Conservation (phyloP, 305 asterid species). For the Solanum hybrid region DNA sequence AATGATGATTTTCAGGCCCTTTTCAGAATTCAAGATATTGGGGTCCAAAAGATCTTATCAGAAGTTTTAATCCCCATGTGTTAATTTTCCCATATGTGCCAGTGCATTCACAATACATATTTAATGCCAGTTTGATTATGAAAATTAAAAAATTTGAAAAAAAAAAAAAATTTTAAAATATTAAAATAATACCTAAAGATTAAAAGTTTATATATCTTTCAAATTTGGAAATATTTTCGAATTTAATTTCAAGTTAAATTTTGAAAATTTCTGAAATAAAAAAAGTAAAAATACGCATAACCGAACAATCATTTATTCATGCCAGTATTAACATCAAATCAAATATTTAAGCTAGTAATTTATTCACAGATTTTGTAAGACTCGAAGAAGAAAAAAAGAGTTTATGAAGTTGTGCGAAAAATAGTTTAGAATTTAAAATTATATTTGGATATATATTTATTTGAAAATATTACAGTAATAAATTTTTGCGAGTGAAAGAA, state of each 20-base stretch:
- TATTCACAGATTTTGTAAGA: background rate
- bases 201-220: too few species aligned
- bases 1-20: background rate
- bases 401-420: background rate
- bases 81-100: background rate
- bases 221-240: background rate
- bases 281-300: background rate
- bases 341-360: background rate
- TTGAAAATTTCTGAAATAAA: background rate
- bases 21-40: background rate
- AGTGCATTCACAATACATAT: background rate
- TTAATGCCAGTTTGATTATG: background rate
- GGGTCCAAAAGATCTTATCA: background rate
- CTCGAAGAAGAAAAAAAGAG: background rate
- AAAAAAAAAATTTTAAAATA: too few species aligned
- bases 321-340: background rate
- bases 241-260: background rate
- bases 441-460: background rate
- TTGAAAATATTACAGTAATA: background rate
- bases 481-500: background rate
- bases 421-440: background rate
- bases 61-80: background rate
- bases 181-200: too few species aligned
- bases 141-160: too few species aligned
- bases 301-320: background rate